Evolutionary conservation across 2,329 filamentous ascomycete genomes (phyloP), one percentile per base, ranked within the genome.

Genomic region (Claviceps monticola): DNA sequence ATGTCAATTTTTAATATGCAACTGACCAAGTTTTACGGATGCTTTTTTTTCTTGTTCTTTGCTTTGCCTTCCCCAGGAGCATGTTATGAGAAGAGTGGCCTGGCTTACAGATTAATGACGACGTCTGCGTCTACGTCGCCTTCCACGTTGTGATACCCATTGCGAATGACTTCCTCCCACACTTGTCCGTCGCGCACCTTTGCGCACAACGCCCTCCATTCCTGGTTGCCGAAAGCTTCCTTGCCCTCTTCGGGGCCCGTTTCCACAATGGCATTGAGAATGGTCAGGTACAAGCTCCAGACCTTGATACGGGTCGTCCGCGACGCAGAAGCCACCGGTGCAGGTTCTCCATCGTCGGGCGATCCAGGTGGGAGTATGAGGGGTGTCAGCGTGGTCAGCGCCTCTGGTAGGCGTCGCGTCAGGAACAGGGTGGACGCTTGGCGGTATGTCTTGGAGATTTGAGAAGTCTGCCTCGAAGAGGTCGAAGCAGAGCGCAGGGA

Each of bases 201-300:
- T 55, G 79, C 75, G 55, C 88, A 88, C 57, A 97, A 72, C 13
- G 79, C 72, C 65, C 88, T 84, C 87, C 90, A 98, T 64, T 88
- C 83, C 62, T 86, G 81, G 50, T 81, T 82, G 3, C 93, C 93
- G 70, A 97, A 95, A 13, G 84, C 79, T 49, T 84, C 80, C 71
- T 93, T 95, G 48, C 91, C 93, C 66, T 96, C 90, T 58, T 95
- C 88, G 1, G 86, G 76, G 52, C 89, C 88, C 63, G 97, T 74
- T 62, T 97, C 91, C 38, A 95, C 74, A 56, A 96, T 85, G 41
- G 88, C 86, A 70, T 96, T 95, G 56, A 97, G 74, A 49, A 96
- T 84, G 17, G 90, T 95, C 57, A 97, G 78, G 66, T 97, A 98
- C 61, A 98, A 76, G 67, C 89, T 95, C 93, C 93, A 98, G 56